These are phyloP conservation scores for Ceratocystis ficicola DNA, from an alignment of 2,329 filamentous ascomycete species.

Conservation along the genomic window DNA sequence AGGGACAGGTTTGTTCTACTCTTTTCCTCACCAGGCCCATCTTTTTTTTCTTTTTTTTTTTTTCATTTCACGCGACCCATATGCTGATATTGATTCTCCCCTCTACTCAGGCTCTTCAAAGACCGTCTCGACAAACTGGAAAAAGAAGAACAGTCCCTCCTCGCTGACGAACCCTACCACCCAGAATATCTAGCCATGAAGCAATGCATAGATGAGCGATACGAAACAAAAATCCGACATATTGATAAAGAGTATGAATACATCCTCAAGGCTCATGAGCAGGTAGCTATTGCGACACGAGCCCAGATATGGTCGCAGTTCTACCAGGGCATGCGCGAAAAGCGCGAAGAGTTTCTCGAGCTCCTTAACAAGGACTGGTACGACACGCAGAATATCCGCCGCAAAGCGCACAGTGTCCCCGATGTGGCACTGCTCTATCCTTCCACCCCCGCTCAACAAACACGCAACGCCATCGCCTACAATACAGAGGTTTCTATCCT, in stretches of 20 bases:
- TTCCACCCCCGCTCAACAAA: constrained; percentile 60
- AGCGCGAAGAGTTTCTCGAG: constrained; percentile 67
- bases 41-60: not conserved
- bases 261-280: constrained; percentile 59
- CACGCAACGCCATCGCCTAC: constrained; percentile 78
- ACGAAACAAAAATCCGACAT: constrained; percentile 65
- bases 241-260: constrained; percentile 63
- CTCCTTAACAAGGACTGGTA: constrained; percentile 82
- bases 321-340: constrained; percentile 73
- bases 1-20: constrained; percentile 53
- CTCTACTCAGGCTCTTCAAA: constrained; percentile 58
- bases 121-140: constrained; percentile 77
- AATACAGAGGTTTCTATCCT: constrained; percentile 90
- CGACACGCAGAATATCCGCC: constrained; percentile 78
- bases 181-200: constrained; percentile 86
- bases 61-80: not conserved
- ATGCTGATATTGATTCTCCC: constrained; percentile 26
- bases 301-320: constrained; percentile 83
- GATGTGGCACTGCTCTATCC: constrained; percentile 77
- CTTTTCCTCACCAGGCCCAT: not conserved
- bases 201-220: constrained; percentile 69
- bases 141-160: constrained; percentile 50
- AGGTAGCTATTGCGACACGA: constrained; percentile 65
- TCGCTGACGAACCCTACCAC: constrained; percentile 56
- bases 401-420: constrained; percentile 65